Percentiles rank a stretch among this genome's conserved stretches.
Conservation (phyloP, 2,329 filamentous ascomycete genomes). For the Colletotrichum sp. region DNA sequence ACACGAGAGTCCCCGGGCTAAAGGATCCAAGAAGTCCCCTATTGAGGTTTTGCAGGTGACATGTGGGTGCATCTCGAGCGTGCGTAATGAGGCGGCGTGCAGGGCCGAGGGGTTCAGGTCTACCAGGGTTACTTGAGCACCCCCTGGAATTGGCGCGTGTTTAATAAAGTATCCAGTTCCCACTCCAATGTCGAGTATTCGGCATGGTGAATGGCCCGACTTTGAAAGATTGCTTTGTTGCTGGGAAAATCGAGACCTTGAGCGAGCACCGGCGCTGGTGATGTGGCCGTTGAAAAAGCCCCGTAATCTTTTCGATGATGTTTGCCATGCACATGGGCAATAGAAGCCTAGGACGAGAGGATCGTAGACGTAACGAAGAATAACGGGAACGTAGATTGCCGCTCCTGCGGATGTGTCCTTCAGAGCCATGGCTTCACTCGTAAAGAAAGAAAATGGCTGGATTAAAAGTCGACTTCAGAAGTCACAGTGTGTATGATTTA, state of each 20-base stretch:
- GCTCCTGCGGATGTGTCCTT: conserved; percentile 1
- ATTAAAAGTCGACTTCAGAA: accelerated
- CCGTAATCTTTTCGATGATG: not conserved
- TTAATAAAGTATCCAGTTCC: not conserved
- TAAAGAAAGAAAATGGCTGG: not conserved
- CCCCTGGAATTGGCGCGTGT: not conserved
- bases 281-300: conserved; percentile 29
- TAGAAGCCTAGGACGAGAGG: conserved; percentile 36
- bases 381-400: not conserved
- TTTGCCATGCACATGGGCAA: conserved; percentile 36
- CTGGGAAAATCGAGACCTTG: conserved; percentile 24
- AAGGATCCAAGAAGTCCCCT: not conserved
- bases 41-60: not conserved
- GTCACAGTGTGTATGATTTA: not conserved
- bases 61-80: not conserved
- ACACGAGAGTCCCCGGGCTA: not conserved
- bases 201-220: not conserved
- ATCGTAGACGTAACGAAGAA: conserved; percentile 29
- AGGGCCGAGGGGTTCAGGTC: conserved; percentile 7
- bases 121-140: not conserved
- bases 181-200: not conserved
- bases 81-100: not conserved
- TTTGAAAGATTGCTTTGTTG: not conserved
- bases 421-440: not conserved
- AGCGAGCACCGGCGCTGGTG: conserved; percentile 31